Evolutionary conservation across 768 basidiomycete genomes (phyloP).

Genomic region (Russula sp.): DNA sequence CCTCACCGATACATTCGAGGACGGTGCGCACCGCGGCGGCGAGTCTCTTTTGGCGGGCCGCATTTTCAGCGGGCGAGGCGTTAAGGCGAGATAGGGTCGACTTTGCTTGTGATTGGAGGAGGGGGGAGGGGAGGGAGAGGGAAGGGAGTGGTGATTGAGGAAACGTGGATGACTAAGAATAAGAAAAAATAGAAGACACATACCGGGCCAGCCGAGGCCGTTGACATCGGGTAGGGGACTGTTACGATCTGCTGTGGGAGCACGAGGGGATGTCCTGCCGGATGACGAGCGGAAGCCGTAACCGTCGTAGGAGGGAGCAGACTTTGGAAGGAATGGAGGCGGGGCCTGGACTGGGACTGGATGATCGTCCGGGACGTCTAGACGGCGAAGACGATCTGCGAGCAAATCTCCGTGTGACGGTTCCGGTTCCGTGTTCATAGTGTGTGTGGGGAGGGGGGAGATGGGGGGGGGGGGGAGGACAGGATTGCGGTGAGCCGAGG

Average conservation of each 20-base stretch:
- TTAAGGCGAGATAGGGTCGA: conserved; percentile 83
- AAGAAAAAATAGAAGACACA: conserved; percentile 30
- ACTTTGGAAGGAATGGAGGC: background rate
- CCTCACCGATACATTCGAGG: conserved; percentile 97
- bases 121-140: conserved; percentile 29
- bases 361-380: conserved; percentile 14
- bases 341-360: conserved; percentile 1
- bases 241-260: conserved; percentile 34
- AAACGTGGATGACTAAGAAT: conserved; percentile 18
- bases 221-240: conserved; percentile 51
- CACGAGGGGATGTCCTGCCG: conserved; percentile 58
- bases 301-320: conserved; percentile 61
- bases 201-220: conserved; percentile 94
- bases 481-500: conserved; percentile 8
- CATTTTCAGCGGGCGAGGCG: conserved; percentile 70
- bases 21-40: conserved; percentile 84
- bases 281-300: conserved; percentile 79
- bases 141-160: background rate
- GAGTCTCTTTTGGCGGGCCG: conserved; percentile 71
- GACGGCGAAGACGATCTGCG: conserved; percentile 21
- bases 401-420: conserved; percentile 23
- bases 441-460: background rate
- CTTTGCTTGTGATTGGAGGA: conserved; percentile 56
- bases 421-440: background rate
- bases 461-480: background rate